Base-by-base conservation (phyloP, 2,329 filamentous ascomycete species). In the Diaporthe citriasiana region DNA sequence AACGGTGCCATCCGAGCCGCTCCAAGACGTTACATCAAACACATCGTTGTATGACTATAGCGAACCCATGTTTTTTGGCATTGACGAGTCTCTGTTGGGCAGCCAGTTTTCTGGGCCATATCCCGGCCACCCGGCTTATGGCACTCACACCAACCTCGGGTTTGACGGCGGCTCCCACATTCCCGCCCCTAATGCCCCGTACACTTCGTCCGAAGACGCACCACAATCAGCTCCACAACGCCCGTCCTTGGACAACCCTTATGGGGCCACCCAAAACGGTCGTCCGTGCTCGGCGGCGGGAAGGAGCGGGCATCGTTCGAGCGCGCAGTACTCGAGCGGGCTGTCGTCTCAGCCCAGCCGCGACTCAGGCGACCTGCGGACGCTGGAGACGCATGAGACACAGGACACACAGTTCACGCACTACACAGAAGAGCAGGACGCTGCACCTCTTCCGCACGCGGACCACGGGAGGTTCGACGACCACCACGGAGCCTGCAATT, bases 21-120 rank as follows among this genome's bases (percentile, higher is more conserved):
- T n/a, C 27, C 38, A 13, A 1, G 4, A 12, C 0, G 1, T 5
- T 10, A 1, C 13, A 15, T 8, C 12, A 38, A 4, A 9, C 10
- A 30, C 17, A 4, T 51, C 30, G 33, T n/a, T 1, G 3, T 4
- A 10, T 3, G 8, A 2, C 27, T 12, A 38, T 3, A 7, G 19
- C 19, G 8, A 25, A 6, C 3, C 22, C 12, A 15, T 51, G 13
- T 2, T 1, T 9, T 12, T 35, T 50, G 47, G 47, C 4, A 9
- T 47, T n/a, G 19, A 5, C n/a, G 7, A 50, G 22, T 5, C n/a
- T n/a, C n/a, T 50, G 22, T 17, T 27, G 2, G 2, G 6, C 13
- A 27, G 15, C 35, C 57, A 27, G 1, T 19, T 30, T 15, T 17
- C 40, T 2, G 6, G 17, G 8, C 9, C 45, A 50, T 33, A 63